A percentile compares a stretch with the other conserved stretches of the same genome.
These are phyloP conservation scores for Zasmidium cellare DNA, from an alignment of 2,329 filamentous ascomycete genomes.

Conservation along the genomic window DNA sequence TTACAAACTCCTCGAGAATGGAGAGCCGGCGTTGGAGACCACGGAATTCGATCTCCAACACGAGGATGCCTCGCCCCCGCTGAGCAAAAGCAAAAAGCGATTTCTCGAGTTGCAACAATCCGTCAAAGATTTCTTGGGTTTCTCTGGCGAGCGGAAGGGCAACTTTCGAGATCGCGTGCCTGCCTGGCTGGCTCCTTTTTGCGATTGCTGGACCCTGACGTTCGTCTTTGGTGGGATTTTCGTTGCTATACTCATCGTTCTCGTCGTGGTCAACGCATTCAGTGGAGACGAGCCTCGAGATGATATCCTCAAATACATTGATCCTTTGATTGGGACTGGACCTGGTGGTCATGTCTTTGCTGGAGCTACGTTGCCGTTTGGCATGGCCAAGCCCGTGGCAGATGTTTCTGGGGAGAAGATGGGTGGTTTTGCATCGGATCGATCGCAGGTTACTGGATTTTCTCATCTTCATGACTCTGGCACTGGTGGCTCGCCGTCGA, in stretches of 20 bases:
- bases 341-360: conserved; percentile 42
- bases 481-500: conserved; percentile 55
- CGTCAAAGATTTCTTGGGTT: conserved; percentile 6
- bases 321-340: conserved; percentile 24
- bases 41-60: not conserved
- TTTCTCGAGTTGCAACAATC: conserved; percentile 13
- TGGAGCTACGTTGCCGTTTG: conserved; percentile 45
- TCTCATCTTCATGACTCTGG: conserved; percentile 51
- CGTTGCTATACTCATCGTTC: conserved; percentile 8
- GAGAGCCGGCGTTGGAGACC: conserved; percentile 11
- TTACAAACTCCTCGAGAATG: conserved; percentile 21
- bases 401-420: conserved; percentile 33
- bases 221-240: conserved; percentile 13
- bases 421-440: conserved; percentile 52
- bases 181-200: conserved; percentile 4
- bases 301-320: conserved; percentile 21
- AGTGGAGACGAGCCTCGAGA: conserved; percentile 35
- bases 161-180: not conserved
- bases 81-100: conserved; percentile 5
- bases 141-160: conserved; percentile 4
- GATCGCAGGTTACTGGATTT: conserved; percentile 44
- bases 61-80: not conserved
- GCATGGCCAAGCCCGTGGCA: conserved; percentile 45
- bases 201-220: conserved; percentile 13
- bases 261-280: conserved; percentile 10